Evolutionary conservation across 495 filamentous ascomycete species (phyloP).

Genomic region (Usnea hakonensis): DNA sequence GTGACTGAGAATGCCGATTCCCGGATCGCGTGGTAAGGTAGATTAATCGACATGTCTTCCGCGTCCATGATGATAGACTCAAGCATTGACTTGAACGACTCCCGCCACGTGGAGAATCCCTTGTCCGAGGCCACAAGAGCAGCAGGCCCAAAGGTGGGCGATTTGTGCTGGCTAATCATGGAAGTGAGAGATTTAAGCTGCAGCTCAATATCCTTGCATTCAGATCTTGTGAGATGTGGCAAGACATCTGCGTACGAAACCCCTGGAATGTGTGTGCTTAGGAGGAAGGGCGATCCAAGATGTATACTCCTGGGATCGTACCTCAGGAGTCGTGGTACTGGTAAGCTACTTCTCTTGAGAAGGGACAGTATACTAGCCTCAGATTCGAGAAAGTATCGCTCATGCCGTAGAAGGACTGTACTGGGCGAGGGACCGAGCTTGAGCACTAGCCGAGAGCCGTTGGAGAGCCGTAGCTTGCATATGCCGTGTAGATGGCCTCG

Average conservation of each 20-base stretch:
- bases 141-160: constrained; percentile 42
- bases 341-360: constrained; percentile 39
- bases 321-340: constrained; percentile 46
- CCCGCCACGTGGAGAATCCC: constrained; percentile 52
- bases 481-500: constrained; percentile 46
- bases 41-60: constrained; percentile 59
- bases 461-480: constrained; percentile 46
- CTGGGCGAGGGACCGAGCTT: constrained; percentile 46
- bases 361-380: constrained; percentile 49
- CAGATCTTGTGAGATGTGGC: constrained; percentile 29
- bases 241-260: constrained; percentile 37
- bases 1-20: constrained; percentile 41
- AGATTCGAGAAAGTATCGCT: constrained; percentile 46
- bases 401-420: constrained; percentile 50
- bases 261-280: constrained; percentile 44
- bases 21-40: constrained; percentile 59
- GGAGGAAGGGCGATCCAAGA: constrained; percentile 41
- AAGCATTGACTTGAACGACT: constrained; percentile 52
- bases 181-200: constrained; percentile 32
- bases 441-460: constrained; percentile 45
- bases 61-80: constrained; percentile 59
- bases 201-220: constrained; percentile 40
- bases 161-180: constrained; percentile 35
- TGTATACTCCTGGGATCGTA: constrained; percentile 36
- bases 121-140: constrained; percentile 39